These are phyloP conservation scores for Infundibulicybe gibba DNA, from an alignment of 768 basidiomycete species.

Conservation along the genomic window DNA sequence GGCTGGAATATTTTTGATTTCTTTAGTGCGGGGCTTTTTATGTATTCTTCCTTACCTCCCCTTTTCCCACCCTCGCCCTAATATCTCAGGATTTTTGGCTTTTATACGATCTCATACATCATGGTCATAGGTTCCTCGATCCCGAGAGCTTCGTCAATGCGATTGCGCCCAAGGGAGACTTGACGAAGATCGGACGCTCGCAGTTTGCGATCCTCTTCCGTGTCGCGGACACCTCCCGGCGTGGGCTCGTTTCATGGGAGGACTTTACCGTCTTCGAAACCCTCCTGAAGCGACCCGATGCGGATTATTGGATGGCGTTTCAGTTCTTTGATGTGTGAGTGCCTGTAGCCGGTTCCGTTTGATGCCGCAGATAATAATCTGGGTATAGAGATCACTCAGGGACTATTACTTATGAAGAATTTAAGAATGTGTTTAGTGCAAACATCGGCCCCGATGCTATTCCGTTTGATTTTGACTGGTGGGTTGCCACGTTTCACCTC, in stretches of 20 bases:
- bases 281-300: conserved; percentile 88
- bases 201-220: conserved; percentile 91
- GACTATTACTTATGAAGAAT: conserved; percentile 89
- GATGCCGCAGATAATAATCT: neutral
- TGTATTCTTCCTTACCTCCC: neutral
- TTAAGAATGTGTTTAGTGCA: conserved; percentile 86
- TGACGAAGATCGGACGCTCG: conserved; percentile 79
- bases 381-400: conserved; percentile 79
- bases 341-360: neutral
- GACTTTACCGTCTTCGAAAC: conserved; percentile 97
- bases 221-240: conserved; percentile 76
- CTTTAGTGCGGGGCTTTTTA: neutral
- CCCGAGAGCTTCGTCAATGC: conserved; percentile 90
- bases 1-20: conserved; percentile 1
- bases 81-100: neutral
- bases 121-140: conserved; percentile 70
- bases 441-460: conserved; percentile 78
- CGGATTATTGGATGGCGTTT: conserved; percentile 96
- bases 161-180: conserved; percentile 84
- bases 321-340: conserved; percentile 93
- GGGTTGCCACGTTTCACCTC: conserved; percentile 9
- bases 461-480: conserved; percentile 96
- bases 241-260: conserved; percentile 86
- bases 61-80: conserved; percentile 7
- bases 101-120: neutral